Base-by-base conservation (phyloP, 2,329 filamentous ascomycete species). In the Coniochaeta ligniaria region DNA sequence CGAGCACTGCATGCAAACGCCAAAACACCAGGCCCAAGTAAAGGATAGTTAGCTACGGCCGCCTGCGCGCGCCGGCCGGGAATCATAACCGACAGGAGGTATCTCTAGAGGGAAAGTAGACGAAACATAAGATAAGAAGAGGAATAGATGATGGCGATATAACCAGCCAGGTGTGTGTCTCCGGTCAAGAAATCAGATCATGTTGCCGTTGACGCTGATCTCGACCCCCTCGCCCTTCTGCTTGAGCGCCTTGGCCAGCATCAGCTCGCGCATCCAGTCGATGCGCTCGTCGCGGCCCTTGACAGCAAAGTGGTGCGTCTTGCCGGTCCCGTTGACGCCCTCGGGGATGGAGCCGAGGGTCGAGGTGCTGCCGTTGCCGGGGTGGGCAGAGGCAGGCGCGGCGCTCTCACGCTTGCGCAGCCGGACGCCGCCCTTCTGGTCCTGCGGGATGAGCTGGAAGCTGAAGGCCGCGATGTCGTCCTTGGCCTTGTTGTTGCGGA, bases 241-340 rank as follows among this genome's bases (percentile, higher is more conserved):
- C 79, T 88, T 90, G 71, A 92, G 78, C 20, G 91, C 91, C 78
- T 95, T 95, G 59, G 91, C 91, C 54, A 96, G 84, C 91, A 96
- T 96, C 63, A 96, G 78, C 81, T 96, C 91, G 60, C 91, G 83
- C 91, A 96, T 96, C 95, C 95, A 99, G 73, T 97, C 94, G 69
- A 98, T 97, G 63, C 94, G 84, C 72, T 97, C 91, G 70, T 97
- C 91, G 16, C 92, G 84, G 68, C 82, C 86, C 76, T 89, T 89
- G 67, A 97, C 94, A 0, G 94, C 91, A 72, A 98, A 98, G 72
- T 98, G 92, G 70, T 98, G 94, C 52, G 91, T 90, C 81, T 96
- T 97, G 68, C 85, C 86, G 12, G 83, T 86, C 60, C 83, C 84
- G 62, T 87, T 86, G 64, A 76, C 76, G 28, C 69, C 71, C 26